A percentile compares a stretch with the other conserved stretches of the same genome.
phyloP scores from a whole-genome alignment of 768 basidiomycete species.

The Kwoniella dendrophila region DNA sequence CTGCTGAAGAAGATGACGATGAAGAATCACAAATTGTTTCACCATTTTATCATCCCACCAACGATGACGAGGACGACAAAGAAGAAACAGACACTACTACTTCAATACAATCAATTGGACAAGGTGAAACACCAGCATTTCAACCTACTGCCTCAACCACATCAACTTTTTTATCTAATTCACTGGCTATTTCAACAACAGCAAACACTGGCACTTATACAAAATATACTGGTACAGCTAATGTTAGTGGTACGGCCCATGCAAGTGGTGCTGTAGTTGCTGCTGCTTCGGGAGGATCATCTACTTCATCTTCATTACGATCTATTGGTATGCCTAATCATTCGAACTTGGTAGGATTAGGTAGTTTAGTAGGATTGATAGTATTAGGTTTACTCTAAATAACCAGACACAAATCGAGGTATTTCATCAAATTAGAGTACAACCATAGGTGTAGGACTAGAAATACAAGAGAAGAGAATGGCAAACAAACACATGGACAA shows the following conservation, averaged over 20 bases:
- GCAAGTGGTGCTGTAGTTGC: not conserved
- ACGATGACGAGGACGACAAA: not conserved
- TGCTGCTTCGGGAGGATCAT: not conserved
- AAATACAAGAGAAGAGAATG: too few relatives aligned
- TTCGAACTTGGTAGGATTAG: too few relatives aligned
- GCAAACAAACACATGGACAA: too few relatives aligned
- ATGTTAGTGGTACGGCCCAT: not conserved
- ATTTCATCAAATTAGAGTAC: too few relatives aligned
- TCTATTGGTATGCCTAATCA: not conserved
- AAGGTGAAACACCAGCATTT: slow-evolving; percentile 12
- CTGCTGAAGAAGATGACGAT: not conserved
- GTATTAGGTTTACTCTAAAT: too few relatives aligned
- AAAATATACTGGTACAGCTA: not conserved
- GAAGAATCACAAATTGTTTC: slow-evolving; percentile 8
- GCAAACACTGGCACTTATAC: not conserved
- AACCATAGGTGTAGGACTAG: too few relatives aligned
- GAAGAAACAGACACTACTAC: not conserved
- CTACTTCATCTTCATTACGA: not conserved
- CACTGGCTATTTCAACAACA: not conserved
- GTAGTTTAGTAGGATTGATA: not conserved
- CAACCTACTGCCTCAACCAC: slow-evolving; percentile 10
- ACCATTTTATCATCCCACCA: slow-evolving; percentile 2
- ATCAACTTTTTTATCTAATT: not conserved
- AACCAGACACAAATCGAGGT: too few relatives aligned
- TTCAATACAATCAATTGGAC: not conserved